Evolutionary conservation across 139 green algal genomes (phyloP).

Genomic region (Tetratostichococcus sp.): DNA sequence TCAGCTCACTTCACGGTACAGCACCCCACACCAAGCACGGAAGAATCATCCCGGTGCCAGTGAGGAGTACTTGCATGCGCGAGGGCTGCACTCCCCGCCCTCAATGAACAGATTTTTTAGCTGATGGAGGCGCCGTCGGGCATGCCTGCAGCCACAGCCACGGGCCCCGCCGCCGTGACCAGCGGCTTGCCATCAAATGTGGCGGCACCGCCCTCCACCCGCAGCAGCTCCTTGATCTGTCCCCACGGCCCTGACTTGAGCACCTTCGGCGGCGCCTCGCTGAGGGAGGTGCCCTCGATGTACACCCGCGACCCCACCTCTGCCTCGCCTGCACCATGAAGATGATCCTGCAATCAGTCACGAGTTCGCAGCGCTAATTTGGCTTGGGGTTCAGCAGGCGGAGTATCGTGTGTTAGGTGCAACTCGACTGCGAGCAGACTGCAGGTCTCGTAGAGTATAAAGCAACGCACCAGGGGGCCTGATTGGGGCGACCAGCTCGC

Average conservation of each 20-base stretch:
- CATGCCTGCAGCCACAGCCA: slow-evolving; percentile 33
- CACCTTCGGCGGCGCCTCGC: slow-evolving; percentile 20
- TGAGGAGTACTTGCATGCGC: too few relatives aligned
- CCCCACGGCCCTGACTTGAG: slow-evolving; percentile 45
- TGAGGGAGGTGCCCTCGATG: slow-evolving; percentile 22
- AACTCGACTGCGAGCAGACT: too few relatives aligned
- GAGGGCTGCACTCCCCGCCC: too few relatives aligned
- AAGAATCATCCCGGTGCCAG: too few relatives aligned
- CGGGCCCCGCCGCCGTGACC: slow-evolving; percentile 17
- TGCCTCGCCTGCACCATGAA: slow-evolving; percentile 15
- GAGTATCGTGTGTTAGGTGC: too few relatives aligned
- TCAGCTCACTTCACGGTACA: too few relatives aligned
- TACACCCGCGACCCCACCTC: slow-evolving; percentile 33
- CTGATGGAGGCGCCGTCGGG: slow-evolving; percentile 37
- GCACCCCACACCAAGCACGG: too few relatives aligned
- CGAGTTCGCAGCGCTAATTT: not conserved
- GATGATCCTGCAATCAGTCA: not conserved
- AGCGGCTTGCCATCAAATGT: slow-evolving; percentile 28
- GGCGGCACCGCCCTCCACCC: slow-evolving; percentile 18
- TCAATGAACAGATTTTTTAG: too few relatives aligned
- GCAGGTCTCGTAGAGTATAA: too few relatives aligned
- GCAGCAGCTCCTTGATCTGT: slow-evolving; percentile 23
- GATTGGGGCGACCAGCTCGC: slow-evolving; percentile 26
- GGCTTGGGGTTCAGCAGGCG: too few relatives aligned
- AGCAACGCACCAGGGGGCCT: slow-evolving; percentile 10